These are phyloP conservation scores for Gigaspora rosea DNA, from an alignment of 192 early-diverging fungal species.

Conservation along the genomic window DNA sequence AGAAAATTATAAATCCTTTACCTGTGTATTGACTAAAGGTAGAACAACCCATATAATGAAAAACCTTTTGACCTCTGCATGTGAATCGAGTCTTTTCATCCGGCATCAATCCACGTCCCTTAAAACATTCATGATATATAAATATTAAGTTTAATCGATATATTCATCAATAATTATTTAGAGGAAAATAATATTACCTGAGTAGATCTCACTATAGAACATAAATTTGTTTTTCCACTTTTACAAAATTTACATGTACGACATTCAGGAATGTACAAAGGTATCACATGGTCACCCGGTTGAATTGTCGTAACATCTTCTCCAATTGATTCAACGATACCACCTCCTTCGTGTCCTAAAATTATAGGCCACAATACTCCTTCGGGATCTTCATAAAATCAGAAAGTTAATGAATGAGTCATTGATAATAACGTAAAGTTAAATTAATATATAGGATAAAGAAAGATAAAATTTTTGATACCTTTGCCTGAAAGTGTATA, in stretches of 20 bases:
- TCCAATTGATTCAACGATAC: constrained; percentile 94
- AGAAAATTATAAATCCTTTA: constrained; percentile 14
- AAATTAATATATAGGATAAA: background rate
- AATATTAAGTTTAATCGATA: background rate
- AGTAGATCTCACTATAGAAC: constrained; percentile 85
- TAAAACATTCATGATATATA: background rate
- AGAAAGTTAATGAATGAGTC: background rate
- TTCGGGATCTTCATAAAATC: constrained; percentile 59
- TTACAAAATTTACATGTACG: constrained; percentile 96
- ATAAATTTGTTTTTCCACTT: constrained; percentile 96
- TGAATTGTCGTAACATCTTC: constrained; percentile 90
- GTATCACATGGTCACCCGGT: constrained; percentile 95
- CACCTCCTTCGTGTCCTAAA: constrained; percentile 95
- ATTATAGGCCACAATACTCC: constrained; percentile 87
- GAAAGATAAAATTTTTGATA: constrained; percentile 6
- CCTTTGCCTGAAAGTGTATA: constrained; percentile 88
- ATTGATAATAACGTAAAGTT: background rate
- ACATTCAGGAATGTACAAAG: constrained; percentile 90
- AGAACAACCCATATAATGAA: constrained; percentile 96
- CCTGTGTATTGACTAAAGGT: constrained; percentile 95
- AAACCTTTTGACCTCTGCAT: constrained; percentile 84
- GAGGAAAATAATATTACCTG: constrained; percentile 57
- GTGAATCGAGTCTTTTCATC: constrained; percentile 90
- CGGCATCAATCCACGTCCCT: constrained; percentile 92
- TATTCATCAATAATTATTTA: background rate